Conservation (phyloP, 2,329 filamentous ascomycete genomes). For the Paracoccidioides brasiliensis region DNA sequence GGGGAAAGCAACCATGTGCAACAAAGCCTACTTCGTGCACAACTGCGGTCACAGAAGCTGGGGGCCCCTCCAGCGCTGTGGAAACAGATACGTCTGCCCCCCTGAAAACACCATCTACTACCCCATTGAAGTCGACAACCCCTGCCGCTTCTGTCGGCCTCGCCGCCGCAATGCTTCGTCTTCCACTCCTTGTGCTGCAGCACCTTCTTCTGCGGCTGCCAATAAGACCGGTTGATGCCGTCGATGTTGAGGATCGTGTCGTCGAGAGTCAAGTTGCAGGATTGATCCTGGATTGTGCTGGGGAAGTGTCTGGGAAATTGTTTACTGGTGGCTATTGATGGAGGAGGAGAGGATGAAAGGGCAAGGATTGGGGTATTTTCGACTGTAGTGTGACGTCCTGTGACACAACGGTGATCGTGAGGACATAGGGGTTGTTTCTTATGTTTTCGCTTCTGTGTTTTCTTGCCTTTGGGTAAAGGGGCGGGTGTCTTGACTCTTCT, state of each 20-base stretch:
- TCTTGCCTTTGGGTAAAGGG: neutral
- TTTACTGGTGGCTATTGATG: neutral
- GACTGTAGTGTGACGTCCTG: too few species aligned
- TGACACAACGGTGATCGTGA: too few species aligned
- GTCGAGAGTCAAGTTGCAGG: neutral
- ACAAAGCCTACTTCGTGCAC: constrained; percentile 12
- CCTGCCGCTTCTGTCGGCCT: constrained; percentile 10
- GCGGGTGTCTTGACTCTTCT: neutral
- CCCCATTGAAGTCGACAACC: constrained; percentile 6
- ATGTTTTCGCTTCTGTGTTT: neutral
- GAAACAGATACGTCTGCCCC: constrained; percentile 10
- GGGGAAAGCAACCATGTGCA: constrained; percentile 7
- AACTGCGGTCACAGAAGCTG: constrained; percentile 11
- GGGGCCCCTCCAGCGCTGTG: constrained; percentile 11
- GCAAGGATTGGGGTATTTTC: too few species aligned
- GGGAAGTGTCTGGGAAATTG: neutral
- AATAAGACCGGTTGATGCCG: neutral
- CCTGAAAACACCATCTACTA: constrained; percentile 8
- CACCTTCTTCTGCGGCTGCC: neutral
- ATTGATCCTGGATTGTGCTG: neutral
- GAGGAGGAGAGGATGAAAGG: too few species aligned
- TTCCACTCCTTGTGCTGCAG: neutral
- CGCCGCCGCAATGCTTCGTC: neutral
- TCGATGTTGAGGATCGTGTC: neutral
- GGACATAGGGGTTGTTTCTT: neutral